Conservation (phyloP, 2,329 filamentous ascomycete species). For the Penicillium sclerotigenum region DNA sequence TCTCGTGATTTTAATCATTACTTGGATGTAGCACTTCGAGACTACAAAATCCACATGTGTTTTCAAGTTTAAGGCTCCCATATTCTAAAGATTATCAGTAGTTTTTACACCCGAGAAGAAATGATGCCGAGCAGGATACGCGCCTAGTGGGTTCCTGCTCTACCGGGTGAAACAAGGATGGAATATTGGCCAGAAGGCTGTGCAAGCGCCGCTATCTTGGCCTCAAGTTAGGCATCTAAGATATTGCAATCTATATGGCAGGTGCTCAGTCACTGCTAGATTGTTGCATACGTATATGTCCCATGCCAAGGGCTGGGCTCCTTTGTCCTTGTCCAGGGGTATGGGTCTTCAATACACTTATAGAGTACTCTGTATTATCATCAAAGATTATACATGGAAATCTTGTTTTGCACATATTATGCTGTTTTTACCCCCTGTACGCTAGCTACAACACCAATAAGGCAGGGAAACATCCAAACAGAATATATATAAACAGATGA, state of each 20-base stretch:
- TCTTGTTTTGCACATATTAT: not conserved
- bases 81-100: not conserved
- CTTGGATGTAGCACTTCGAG: not conserved
- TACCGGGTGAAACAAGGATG: not conserved
- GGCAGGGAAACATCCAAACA: not conserved
- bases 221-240: not conserved
- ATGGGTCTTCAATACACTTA: not conserved
- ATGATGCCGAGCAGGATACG: not conserved
- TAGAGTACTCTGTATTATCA: not conserved
- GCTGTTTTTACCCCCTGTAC: not conserved
- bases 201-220: not conserved
- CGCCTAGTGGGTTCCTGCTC: not conserved
- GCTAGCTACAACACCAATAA: not conserved
- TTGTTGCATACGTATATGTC: not conserved
- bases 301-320: constrained; percentile 1
- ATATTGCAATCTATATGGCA: not conserved
- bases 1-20: not conserved
- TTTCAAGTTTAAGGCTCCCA: not conserved
- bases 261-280: not conserved
- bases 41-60: not conserved
- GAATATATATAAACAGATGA: not conserved
- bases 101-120: not conserved
- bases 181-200: not conserved
- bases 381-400: not conserved
- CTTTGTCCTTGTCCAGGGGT: not conserved